Percentiles rank a stretch among this genome's conserved stretches.
These are phyloP conservation scores for Xylaria telfairii DNA, from an alignment of 495 filamentous ascomycete species.

Conservation along the genomic window DNA sequence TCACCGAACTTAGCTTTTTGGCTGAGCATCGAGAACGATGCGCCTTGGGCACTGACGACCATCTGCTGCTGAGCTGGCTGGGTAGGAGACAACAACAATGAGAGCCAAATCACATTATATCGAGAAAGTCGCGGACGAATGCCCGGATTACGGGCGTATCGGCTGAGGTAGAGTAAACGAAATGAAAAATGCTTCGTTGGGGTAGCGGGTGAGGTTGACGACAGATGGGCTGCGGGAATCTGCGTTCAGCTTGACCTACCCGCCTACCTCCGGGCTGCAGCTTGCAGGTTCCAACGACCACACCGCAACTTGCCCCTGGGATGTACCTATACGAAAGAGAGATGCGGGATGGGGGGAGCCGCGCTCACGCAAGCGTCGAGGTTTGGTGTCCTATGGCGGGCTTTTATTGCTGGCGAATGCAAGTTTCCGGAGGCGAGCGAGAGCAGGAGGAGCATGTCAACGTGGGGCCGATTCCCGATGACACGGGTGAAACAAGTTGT, in stretches of 20 bases:
- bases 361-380: conserved; percentile 10
- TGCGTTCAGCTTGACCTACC: conserved; percentile 19
- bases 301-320: conserved; percentile 24
- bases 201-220: conserved; percentile 12
- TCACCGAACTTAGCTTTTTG: conserved; percentile 11
- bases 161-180: not conserved
- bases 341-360: not conserved
- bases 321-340: conserved; percentile 5
- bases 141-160: conserved; percentile 6
- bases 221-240: conserved; percentile 6
- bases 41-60: conserved; percentile 8
- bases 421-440: conserved; percentile 5
- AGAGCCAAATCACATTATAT: not conserved
- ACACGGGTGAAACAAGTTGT: conserved; percentile 24
- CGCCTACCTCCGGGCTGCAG: conserved; percentile 6
- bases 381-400: not conserved
- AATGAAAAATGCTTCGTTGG: conserved; percentile 10
- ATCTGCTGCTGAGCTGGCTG: not conserved
- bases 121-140: not conserved
- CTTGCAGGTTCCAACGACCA: not conserved
- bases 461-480: conserved; percentile 29
- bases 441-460: not conserved
- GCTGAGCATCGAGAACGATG: not conserved
- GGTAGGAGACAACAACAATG: not conserved
- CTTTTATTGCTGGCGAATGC: conserved; percentile 19